phyloP scores from a whole-genome alignment of 192 early-diverging fungal genomes.

The Rhizoclosmatium sp. region DNA sequence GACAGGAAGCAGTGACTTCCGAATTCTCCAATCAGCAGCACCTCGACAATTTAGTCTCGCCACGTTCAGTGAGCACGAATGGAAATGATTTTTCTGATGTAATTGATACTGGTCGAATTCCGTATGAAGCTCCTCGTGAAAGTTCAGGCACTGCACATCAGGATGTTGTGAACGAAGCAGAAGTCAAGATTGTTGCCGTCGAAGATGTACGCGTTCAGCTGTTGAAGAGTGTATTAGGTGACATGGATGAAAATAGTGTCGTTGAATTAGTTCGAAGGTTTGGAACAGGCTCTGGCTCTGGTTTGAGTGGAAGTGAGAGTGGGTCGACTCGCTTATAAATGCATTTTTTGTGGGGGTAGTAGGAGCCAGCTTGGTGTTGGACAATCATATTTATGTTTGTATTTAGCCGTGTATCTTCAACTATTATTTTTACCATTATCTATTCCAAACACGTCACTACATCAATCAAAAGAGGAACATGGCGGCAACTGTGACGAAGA shows the following conservation, averaged over 20 bases:
- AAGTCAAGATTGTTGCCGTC: not conserved
- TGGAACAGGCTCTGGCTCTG: too few relatives aligned
- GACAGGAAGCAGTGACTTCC: not conserved
- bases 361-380: too few relatives aligned
- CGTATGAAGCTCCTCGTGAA: not conserved
- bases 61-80: not conserved
- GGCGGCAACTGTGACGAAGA: not conserved
- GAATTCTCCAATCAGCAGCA: not conserved
- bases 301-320: too few relatives aligned
- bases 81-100: not conserved
- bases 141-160: not conserved
- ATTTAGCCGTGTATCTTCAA: too few relatives aligned
- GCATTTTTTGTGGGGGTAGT: too few relatives aligned
- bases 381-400: too few relatives aligned
- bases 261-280: not conserved
- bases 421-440: too few relatives aligned
- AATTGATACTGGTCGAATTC: not conserved
- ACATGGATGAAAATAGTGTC: conserved; percentile 1
- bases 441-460: too few relatives aligned
- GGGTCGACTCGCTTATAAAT: too few relatives aligned
- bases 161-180: not conserved
- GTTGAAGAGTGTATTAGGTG: conserved; percentile 4
- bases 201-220: conserved; percentile 6
- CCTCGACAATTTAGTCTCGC: not conserved
- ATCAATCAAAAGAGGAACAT: not conserved